Percentiles rank a stretch among this genome's conserved stretches.
Evolutionary conservation across 805 yeast genomes (phyloP).

Genomic region (Yarrowia alimentaria): DNA sequence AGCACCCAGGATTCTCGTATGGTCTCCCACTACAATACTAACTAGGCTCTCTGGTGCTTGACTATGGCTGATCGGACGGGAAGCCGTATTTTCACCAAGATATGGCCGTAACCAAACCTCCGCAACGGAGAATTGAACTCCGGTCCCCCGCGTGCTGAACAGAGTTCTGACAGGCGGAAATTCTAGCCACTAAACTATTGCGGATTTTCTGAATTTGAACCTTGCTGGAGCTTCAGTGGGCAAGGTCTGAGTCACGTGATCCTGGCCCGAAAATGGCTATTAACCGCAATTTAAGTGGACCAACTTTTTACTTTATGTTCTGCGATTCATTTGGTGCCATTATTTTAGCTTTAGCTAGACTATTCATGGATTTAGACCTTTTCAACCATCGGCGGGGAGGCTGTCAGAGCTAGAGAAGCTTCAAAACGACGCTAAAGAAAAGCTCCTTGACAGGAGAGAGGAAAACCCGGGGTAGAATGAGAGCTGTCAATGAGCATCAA

Average conservation of each 20-base stretch:
- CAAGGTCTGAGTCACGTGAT: background rate
- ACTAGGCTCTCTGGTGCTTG: slow-evolving; percentile 27
- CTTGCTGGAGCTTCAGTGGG: background rate
- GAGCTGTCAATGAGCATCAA: no score
- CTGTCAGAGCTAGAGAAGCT: no score
- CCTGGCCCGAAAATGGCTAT: background rate
- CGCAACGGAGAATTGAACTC: slow-evolving; percentile 27
- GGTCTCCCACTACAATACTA: slow-evolving; percentile 27
- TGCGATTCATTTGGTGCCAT: no score
- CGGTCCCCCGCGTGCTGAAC: slow-evolving; percentile 27
- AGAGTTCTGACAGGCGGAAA: slow-evolving; percentile 44
- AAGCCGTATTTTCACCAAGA: slow-evolving; percentile 26
- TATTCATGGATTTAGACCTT: no score
- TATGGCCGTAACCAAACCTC: slow-evolving; percentile 26
- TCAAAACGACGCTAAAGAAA: no score
- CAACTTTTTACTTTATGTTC: no score
- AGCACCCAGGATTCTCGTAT: slow-evolving; percentile 27
- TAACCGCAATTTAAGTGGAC: no score
- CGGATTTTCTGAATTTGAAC: background rate
- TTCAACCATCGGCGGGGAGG: no score
- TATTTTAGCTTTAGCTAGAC: no score
- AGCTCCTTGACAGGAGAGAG: no score
- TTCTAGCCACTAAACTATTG: slow-evolving; percentile 44
- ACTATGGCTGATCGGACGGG: slow-evolving; percentile 27
- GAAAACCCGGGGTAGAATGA: no score